These are phyloP conservation scores for Sorghum bicolor DNA, from an alignment of 176 grass and related monocot species.

Conservation along the genomic window Sorghum_bicolor_NCBIv3 NC_012870.2:79230001-79230500, in stretches of 20 bases:
- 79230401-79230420: too few species aligned
- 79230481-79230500: too few species aligned
- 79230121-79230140: slow-evolving; percentile 24
- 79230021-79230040: slow-evolving; percentile 12
- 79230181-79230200: not conserved
- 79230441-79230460: too few species aligned
- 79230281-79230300: too few species aligned
- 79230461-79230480: too few species aligned
- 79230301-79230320: too few species aligned
- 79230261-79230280: too few species aligned
- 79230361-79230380: too few species aligned
- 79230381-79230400: too few species aligned
- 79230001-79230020: not conserved
- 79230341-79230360: too few species aligned
- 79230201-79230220: slow-evolving; percentile 10
- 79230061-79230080: not conserved
- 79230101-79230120: not conserved
- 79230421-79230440: too few species aligned
- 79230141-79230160: not conserved
- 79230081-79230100: not conserved
- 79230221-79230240: not conserved
- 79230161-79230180: not conserved
- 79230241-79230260: not conserved
- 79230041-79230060: not conserved
- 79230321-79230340: too few species aligned